A percentile compares a stretch with the other conserved stretches of the same genome.
Evolutionary conservation across 352 stramenopile species (phyloP).

Genomic region (Thalassiosira exigua): DNA sequence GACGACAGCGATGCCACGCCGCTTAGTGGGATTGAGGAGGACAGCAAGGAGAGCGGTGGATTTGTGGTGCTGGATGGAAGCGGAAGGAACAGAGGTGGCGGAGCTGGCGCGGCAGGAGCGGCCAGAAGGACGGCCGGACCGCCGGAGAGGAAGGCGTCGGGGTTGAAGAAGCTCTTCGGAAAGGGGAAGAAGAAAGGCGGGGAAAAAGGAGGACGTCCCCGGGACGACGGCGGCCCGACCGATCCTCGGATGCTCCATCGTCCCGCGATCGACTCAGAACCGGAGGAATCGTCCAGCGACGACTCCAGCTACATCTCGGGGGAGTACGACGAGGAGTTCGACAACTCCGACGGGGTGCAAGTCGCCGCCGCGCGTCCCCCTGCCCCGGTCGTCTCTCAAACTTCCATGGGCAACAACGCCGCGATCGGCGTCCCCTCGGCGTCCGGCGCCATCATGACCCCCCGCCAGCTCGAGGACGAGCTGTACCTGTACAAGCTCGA

Average conservation of each 20-base stretch:
- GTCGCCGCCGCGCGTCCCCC: no score
- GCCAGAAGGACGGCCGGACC: neutral
- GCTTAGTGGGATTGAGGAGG: constrained; percentile 25
- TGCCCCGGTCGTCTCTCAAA: neutral
- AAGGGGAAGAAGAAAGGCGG: constrained; percentile 5
- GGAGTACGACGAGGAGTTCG: constrained; percentile 47
- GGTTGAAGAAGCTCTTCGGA: constrained; percentile 28
- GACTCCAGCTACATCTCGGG: constrained; percentile 42
- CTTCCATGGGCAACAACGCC: neutral
- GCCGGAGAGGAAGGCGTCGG: constrained; percentile 8
- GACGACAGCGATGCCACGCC: constrained; percentile 10
- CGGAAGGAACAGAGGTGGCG: neutral
- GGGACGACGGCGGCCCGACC: neutral
- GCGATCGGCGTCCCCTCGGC: constrained; percentile 37
- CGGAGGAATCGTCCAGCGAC: neutral
- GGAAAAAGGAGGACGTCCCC: neutral
- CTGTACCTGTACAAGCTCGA: constrained; percentile 60
- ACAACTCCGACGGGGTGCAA: constrained; percentile 11
- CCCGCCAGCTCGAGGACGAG: constrained; percentile 49
- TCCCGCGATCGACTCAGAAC: constrained; percentile 14
- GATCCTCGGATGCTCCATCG: constrained; percentile 4
- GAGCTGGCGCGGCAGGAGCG: neutral
- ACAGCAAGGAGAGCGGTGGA: neutral
- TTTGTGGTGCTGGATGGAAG: neutral
- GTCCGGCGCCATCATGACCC: constrained; percentile 20